These are phyloP conservation scores for Moniliophthora roreri DNA, from an alignment of 1,284 basidiomycete genomes.

Conservation along the genomic window DNA sequence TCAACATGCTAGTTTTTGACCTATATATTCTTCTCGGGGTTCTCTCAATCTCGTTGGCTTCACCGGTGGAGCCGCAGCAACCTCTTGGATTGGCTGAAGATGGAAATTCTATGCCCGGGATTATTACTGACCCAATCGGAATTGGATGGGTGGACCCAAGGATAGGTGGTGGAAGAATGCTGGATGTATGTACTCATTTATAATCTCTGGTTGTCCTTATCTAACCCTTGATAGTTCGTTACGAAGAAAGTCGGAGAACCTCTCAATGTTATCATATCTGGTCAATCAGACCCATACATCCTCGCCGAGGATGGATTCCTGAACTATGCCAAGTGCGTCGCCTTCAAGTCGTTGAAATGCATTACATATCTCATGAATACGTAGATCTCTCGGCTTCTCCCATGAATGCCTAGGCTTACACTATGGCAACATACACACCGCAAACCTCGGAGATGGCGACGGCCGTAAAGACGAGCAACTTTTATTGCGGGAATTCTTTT, in stretches of 20 bases:
- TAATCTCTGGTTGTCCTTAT: background rate
- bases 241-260: conserved; percentile 69
- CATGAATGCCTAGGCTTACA: conserved; percentile 75
- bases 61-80: too few relatives aligned
- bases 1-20: too few relatives aligned
- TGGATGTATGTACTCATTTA: conserved; percentile 54
- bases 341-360: conserved; percentile 3
- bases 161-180: conserved; percentile 62
- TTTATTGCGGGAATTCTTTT: conserved; percentile 68
- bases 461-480: conserved; percentile 60
- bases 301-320: conserved; percentile 65
- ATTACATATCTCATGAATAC: conserved; percentile 3
- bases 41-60: too few relatives aligned
- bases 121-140: background rate
- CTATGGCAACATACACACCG: conserved; percentile 62
- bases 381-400: conserved; percentile 77
- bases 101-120: too few relatives aligned
- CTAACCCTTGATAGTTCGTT: conserved; percentile 49
- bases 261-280: conserved; percentile 62
- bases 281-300: conserved; percentile 63
- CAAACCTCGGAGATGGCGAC: conserved; percentile 73
- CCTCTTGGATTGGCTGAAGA: too few relatives aligned
- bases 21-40: too few relatives aligned
- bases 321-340: conserved; percentile 55
- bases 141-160: conserved; percentile 72